Percentiles rank a stretch among this genome's conserved stretches.
These are phyloP conservation scores for Grosmannia penicillata DNA, from an alignment of 2,329 filamentous ascomycete species.

Conservation along the genomic window DNA sequence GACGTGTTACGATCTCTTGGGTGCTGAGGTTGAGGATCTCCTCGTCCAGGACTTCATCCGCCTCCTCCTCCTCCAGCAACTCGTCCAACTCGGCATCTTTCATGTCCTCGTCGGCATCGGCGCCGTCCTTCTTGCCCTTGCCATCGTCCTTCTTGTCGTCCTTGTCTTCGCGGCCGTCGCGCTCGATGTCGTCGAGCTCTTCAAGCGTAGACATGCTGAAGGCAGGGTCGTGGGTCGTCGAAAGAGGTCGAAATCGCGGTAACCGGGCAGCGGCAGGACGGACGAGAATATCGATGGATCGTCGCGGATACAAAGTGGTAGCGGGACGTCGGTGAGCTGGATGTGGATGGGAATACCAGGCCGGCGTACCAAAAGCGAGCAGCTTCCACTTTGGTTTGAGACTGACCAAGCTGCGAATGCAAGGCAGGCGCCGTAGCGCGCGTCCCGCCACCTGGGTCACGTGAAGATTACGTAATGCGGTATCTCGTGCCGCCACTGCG, in stretches of 20 bases:
- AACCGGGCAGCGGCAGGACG: too few species aligned
- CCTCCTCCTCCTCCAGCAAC: too few species aligned
- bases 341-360: not conserved
- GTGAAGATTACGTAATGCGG: not conserved
- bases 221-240: conserved; percentile 1
- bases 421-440: conserved; percentile 7
- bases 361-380: not conserved
- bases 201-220: conserved; percentile 72
- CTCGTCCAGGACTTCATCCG: conserved; percentile 75
- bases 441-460: conserved; percentile 3
- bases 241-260: not conserved
- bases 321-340: not conserved
- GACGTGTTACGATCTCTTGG: conserved; percentile 83
- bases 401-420: not conserved
- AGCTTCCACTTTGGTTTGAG: not conserved
- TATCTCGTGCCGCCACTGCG: too few species aligned
- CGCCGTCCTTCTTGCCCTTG: conserved; percentile 18
- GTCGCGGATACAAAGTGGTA: not conserved
- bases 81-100: conserved; percentile 75
- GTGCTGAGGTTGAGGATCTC: conserved; percentile 90
- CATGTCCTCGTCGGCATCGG: conserved; percentile 68
- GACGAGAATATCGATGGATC: too few species aligned
- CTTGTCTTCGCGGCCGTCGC: conserved; percentile 57
- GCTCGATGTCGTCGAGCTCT: conserved; percentile 81
- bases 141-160: conserved; percentile 17